These are phyloP conservation scores for Marasmius oreades DNA, from an alignment of 1,284 basidiomycete species.

Conservation along the genomic window DNA sequence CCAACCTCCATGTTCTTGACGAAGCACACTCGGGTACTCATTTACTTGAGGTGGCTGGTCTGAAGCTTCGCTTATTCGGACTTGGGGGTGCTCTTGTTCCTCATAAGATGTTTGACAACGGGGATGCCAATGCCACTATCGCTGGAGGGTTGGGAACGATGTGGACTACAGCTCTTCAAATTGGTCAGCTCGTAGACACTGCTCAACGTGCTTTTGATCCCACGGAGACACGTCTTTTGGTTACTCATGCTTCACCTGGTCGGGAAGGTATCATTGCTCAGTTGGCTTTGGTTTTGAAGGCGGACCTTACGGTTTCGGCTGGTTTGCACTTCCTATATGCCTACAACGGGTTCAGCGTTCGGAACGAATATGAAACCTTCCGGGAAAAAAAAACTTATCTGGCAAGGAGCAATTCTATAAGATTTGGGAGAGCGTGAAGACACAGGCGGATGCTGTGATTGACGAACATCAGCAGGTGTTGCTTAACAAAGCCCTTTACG, in stretches of 20 bases:
- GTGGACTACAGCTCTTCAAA: conserved; percentile 98
- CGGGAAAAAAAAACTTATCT: conserved; percentile 77
- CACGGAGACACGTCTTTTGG: conserved; percentile 89
- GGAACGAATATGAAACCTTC: conserved; percentile 87
- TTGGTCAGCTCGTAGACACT: conserved; percentile 97
- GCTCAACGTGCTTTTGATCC: conserved; percentile 93
- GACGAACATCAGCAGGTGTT: conserved; percentile 89
- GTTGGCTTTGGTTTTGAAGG: conserved; percentile 87
- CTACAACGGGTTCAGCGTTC: conserved; percentile 97
- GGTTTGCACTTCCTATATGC: conserved; percentile 98
- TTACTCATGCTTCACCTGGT: conserved; percentile 92
- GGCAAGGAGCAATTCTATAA: conserved; percentile 86
- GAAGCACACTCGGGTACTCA: conserved; percentile 83
- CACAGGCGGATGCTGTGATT: conserved; percentile 88
- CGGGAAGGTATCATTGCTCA: conserved; percentile 92
- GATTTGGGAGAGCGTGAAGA: conserved; percentile 93
- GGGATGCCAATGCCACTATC: conserved; percentile 92
- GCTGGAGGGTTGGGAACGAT: conserved; percentile 97
- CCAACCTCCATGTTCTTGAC: conserved; percentile 89
- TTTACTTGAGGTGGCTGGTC: conserved; percentile 87
- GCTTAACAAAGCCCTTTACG: conserved; percentile 86
- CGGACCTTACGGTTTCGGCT: conserved; percentile 92
- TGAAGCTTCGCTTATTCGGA: conserved; percentile 91
- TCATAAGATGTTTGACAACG: conserved; percentile 98
- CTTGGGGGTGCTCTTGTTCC: conserved; percentile 94